Evolutionary conservation across 805 yeast species (phyloP), one percentile per base, ranked within the genome.

Genomic region (Candida suzukii): DNA sequence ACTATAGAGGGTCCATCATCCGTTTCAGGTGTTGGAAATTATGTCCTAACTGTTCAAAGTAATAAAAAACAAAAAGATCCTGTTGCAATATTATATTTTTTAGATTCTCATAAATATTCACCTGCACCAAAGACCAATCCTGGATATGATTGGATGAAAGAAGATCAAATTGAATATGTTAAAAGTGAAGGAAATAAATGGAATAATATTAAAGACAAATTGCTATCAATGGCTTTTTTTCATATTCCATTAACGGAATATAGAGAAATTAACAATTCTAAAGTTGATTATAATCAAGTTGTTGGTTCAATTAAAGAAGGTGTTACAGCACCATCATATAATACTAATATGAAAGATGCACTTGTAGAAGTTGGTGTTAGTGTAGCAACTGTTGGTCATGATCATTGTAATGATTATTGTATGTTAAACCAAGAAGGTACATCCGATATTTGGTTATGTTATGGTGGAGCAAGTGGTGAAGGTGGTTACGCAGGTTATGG

Each of bases 401-500:
- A 93, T 55, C 99, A 93, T 59, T 85, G 88, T 51, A 93, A 93
- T 60, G 98, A 93, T 56, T 93, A 75, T 58, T 93, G 99, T 61
- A 62, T 86, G 44, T 61, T 70, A 39, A 83, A 84, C 48, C 58
- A 66, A 19, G 47, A 47, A 27, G 50, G 38, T 8, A 18, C 35
- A 3, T 22, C 37, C 3, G 40, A 25, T 59, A 64, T 42, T 26
- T 87, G 95, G 95, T 64, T 93, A 27, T 93, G 99, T 55, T 88
- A 88, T 56, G 99, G 96, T 3, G 99, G 99, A 21, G 95, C 80
- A 1, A 72, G 76, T 5, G 99, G 98, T 14, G 95, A 87, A 63
- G 99, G 98, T 31, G 98, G 96, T 0, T 93, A 93, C 57, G 97
- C 83, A 9, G 97, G 97, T 0, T 88, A 88, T 53, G 91, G 88